A percentile compares a stretch with the other conserved stretches of the same genome.
These are phyloP conservation scores for Allantophomopsis lycopodina DNA, from an alignment of 2,329 filamentous ascomycete genomes.

Conservation along the genomic window DNA sequence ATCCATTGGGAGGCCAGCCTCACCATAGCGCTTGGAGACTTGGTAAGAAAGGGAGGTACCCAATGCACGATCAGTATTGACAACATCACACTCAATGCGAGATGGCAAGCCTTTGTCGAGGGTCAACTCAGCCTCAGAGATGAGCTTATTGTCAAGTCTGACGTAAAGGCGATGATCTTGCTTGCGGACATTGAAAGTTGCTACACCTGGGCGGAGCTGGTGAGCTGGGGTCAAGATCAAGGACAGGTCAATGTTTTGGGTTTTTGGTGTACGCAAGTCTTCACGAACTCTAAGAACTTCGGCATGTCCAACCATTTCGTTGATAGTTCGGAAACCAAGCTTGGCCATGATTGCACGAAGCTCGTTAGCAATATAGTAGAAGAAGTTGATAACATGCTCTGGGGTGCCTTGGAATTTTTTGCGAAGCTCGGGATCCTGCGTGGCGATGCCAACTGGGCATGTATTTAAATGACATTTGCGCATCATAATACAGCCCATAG, in stretches of 20 bases:
- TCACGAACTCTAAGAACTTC: conserved; percentile 79
- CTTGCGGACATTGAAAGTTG: conserved; percentile 95
- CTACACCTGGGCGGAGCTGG: conserved; percentile 83
- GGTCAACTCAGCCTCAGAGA: conserved; percentile 86
- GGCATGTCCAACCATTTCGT: conserved; percentile 93
- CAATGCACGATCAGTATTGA: conserved; percentile 91
- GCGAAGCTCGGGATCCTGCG: conserved; percentile 84
- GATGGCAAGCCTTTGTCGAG: conserved; percentile 89
- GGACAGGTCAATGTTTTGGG: conserved; percentile 82
- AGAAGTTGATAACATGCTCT: conserved; percentile 97
- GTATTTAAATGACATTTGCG: conserved; percentile 76
- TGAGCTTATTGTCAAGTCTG: conserved; percentile 92
- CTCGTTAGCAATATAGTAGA: conserved; percentile 95
- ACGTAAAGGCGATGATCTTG: conserved; percentile 91
- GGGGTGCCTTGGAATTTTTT: conserved; percentile 90
- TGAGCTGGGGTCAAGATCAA: conserved; percentile 93
- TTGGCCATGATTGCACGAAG: conserved; percentile 94
- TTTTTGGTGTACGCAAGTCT: conserved; percentile 78
- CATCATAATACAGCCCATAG: conserved; percentile 97
- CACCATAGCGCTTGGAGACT: conserved; percentile 83
- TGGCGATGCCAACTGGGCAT: conserved; percentile 86
- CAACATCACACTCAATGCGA: conserved; percentile 86
- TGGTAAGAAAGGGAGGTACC: conserved; percentile 93
- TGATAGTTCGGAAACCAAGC: conserved; percentile 87
- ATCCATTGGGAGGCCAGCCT: conserved; percentile 77